Conservation (phyloP, 148 eudicot genomes). For the Rhododendron vialii region DNA sequence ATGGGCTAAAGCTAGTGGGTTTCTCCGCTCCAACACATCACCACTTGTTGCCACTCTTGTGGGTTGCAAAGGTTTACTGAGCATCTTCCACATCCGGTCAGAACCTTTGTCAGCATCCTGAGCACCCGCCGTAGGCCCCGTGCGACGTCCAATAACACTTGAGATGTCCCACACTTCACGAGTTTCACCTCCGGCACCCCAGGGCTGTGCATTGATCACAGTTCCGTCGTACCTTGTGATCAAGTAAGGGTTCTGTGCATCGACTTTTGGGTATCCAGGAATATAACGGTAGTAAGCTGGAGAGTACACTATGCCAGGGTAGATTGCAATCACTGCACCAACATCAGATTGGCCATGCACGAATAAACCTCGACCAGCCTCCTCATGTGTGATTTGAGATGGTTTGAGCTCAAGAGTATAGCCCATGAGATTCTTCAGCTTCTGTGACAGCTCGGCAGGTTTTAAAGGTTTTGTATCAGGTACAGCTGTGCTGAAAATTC, state of each 20-base stretch:
- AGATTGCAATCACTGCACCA: slow-evolving; percentile 83
- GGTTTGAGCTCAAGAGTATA: slow-evolving; percentile 69
- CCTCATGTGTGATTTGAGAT: slow-evolving; percentile 76
- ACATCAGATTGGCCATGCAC: slow-evolving; percentile 79
- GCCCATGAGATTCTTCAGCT: slow-evolving; percentile 61
- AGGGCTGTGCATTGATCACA: slow-evolving; percentile 86
- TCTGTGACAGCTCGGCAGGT: slow-evolving; percentile 46
- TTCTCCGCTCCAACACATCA: slow-evolving; percentile 75
- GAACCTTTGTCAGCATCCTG: slow-evolving; percentile 46
- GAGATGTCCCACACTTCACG: slow-evolving; percentile 70
- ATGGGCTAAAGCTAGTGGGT: slow-evolving; percentile 84
- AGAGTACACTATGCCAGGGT: slow-evolving; percentile 82
- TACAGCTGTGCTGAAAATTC: slow-evolving; percentile 61
- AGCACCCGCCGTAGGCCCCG: slow-evolving; percentile 14
- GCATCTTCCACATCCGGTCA: slow-evolving; percentile 77
- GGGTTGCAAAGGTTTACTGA: slow-evolving; percentile 69
- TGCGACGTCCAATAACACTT: slow-evolving; percentile 18
- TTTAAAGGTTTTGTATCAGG: slow-evolving; percentile 65
- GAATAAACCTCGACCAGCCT: slow-evolving; percentile 86
- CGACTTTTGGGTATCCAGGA: slow-evolving; percentile 87
- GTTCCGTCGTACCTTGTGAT: slow-evolving; percentile 90
- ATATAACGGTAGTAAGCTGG: slow-evolving; percentile 91
- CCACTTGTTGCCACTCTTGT: slow-evolving; percentile 25
- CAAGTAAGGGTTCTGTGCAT: slow-evolving; percentile 69
- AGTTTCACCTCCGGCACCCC: slow-evolving; percentile 73